These are phyloP conservation scores for Tremella mesenterica DNA, from an alignment of 768 basidiomycete species.

Conservation along the genomic window DNA sequence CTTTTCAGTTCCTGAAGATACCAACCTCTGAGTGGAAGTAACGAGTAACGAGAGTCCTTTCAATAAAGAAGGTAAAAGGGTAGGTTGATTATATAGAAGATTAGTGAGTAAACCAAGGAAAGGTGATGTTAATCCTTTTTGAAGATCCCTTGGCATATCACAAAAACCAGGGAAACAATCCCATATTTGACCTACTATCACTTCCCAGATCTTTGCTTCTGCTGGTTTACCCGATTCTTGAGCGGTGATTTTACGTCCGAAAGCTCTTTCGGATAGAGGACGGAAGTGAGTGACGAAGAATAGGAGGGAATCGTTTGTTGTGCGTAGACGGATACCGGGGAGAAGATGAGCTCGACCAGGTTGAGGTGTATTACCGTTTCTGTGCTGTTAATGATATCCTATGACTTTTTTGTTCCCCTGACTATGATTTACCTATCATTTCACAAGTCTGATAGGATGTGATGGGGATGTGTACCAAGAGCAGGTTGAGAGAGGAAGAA, in stretches of 20 bases:
- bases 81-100: constrained; percentile 79
- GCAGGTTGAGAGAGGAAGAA: too few relatives aligned
- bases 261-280: constrained; percentile 86
- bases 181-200: constrained; percentile 90
- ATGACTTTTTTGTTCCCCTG: neutral
- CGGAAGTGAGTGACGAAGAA: constrained; percentile 90
- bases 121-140: constrained; percentile 60
- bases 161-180: constrained; percentile 84
- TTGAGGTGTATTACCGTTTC: constrained; percentile 48
- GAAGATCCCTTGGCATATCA: constrained; percentile 66
- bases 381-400: too few relatives aligned
- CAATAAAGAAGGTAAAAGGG: constrained; percentile 72
- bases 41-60: constrained; percentile 72
- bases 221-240: constrained; percentile 55
- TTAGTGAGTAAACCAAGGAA: constrained; percentile 89
- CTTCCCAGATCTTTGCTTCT: constrained; percentile 92
- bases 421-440: too few relatives aligned
- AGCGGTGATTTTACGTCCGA: constrained; percentile 72
- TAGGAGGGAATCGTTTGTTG: constrained; percentile 62
- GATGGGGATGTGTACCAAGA: too few relatives aligned
- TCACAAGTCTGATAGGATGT: too few relatives aligned
- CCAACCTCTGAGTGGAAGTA: constrained; percentile 61
- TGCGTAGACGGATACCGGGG: constrained; percentile 67
- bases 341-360: constrained; percentile 88
- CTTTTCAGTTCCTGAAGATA: constrained; percentile 47